phyloP scores from a whole-genome alignment of 2,329 filamentous ascomycete species.

The Clarireedia hainanense region DNA sequence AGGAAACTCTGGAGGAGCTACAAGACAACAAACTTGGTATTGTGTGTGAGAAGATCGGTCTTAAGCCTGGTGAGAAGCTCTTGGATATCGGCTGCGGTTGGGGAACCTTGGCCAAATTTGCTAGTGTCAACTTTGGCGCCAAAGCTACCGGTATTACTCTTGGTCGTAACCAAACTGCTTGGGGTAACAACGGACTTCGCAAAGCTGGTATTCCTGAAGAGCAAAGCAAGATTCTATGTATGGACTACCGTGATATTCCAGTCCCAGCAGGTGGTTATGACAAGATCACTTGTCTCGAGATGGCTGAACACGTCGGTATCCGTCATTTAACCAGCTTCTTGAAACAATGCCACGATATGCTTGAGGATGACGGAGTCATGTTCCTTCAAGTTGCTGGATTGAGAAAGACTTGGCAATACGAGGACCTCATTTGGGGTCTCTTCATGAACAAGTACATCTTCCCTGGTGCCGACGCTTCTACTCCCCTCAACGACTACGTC shows the following conservation, averaged over 20 bases:
- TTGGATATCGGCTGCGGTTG: slow-evolving; percentile 97
- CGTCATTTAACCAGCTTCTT: slow-evolving; percentile 77
- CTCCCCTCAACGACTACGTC: slow-evolving; percentile 81
- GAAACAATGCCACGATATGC: slow-evolving; percentile 85
- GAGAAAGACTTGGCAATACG: slow-evolving; percentile 92
- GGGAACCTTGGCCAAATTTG: slow-evolving; percentile 92
- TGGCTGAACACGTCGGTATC: slow-evolving; percentile 97
- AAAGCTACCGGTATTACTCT: slow-evolving; percentile 83
- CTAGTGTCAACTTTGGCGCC: slow-evolving; percentile 83
- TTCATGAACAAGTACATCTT: slow-evolving; percentile 99
- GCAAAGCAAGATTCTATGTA: slow-evolving; percentile 88
- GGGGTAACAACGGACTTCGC: slow-evolving; percentile 87
- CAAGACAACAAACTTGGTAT: slow-evolving; percentile 96
- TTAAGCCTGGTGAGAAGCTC: slow-evolving; percentile 72
- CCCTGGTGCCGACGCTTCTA: slow-evolving; percentile 92
- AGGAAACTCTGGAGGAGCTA: slow-evolving; percentile 88
- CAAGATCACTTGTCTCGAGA: slow-evolving; percentile 96
- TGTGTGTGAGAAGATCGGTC: slow-evolving; percentile 90
- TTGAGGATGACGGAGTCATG: slow-evolving; percentile 92
- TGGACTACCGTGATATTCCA: slow-evolving; percentile 94
- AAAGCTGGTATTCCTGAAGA: slow-evolving; percentile 74
- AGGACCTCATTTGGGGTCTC: slow-evolving; percentile 94
- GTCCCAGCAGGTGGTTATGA: slow-evolving; percentile 72
- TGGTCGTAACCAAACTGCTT: slow-evolving; percentile 91
- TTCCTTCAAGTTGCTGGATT: slow-evolving; percentile 94